These are phyloP conservation scores for Penicillium lividum DNA, from an alignment of 495 filamentous ascomycete species.

Conservation along the genomic window DNA sequence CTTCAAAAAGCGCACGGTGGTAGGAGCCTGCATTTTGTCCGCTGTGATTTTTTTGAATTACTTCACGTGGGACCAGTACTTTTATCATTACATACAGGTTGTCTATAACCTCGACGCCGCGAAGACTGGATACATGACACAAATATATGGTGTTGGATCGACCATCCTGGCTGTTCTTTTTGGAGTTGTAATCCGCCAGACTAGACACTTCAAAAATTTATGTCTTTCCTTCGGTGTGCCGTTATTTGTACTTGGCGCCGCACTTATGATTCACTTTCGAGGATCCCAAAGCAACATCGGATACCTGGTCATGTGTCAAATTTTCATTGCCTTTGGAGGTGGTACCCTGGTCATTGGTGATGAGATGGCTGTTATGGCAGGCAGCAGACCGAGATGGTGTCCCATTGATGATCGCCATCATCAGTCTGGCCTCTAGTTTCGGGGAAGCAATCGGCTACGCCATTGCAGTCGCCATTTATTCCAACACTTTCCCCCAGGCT, in stretches of 20 bases:
- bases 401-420: slow-evolving; percentile 64
- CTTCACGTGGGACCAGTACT: slow-evolving; percentile 62
- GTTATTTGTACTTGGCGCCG: slow-evolving; percentile 58
- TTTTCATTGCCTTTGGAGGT: slow-evolving; percentile 68
- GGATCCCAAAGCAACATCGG: slow-evolving; percentile 56
- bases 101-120: slow-evolving; percentile 59
- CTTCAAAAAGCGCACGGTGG: slow-evolving; percentile 62
- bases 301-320: slow-evolving; percentile 72
- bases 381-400: slow-evolving; percentile 58
- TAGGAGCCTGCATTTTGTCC: slow-evolving; percentile 60
- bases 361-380: slow-evolving; percentile 71
- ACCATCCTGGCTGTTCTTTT: slow-evolving; percentile 57
- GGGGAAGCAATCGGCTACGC: slow-evolving; percentile 65
- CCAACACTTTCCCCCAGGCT: slow-evolving; percentile 55
- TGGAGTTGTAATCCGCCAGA: slow-evolving; percentile 55
- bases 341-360: slow-evolving; percentile 61
- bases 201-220: slow-evolving; percentile 54
- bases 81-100: slow-evolving; percentile 65
- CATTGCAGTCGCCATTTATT: slow-evolving; percentile 64
- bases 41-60: slow-evolving; percentile 57
- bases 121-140: slow-evolving; percentile 60
- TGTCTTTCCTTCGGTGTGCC: slow-evolving; percentile 62
- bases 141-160: slow-evolving; percentile 69
- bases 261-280: slow-evolving; percentile 67
- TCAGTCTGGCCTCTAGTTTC: slow-evolving; percentile 58